phyloP scores from a whole-genome alignment of 805 yeast genomes.

The Lipomyces japonicus region DNA sequence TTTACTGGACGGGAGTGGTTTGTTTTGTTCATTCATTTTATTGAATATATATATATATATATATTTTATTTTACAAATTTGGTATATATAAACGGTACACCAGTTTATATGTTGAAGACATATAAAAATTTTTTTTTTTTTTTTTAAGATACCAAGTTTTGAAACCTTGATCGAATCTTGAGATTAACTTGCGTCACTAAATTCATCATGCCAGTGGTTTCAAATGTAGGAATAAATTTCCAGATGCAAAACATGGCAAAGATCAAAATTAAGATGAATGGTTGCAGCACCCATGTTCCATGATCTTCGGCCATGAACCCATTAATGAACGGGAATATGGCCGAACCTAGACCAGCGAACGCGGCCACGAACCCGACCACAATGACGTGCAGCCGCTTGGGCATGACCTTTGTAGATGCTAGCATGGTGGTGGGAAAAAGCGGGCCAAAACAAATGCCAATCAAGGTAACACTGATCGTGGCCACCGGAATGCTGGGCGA shows the following conservation, averaged over 20 bases:
- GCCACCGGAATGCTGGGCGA: slow-evolving; percentile 45
- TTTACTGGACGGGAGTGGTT: too few species aligned
- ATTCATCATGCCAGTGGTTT: too few species aligned
- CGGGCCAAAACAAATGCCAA: slow-evolving; percentile 66
- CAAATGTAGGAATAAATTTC: slow-evolving; percentile 19
- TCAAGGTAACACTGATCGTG: slow-evolving; percentile 46
- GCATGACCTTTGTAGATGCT: slow-evolving; percentile 59
- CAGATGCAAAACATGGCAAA: slow-evolving; percentile 14
- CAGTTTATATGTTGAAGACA: background rate
- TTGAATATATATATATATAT: background rate
- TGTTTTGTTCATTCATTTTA: too few species aligned
- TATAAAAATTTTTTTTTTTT: too few species aligned
- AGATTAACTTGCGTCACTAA: too few species aligned
- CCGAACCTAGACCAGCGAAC: slow-evolving; percentile 81
- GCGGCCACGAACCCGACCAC: slow-evolving; percentile 77
- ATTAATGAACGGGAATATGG: slow-evolving; percentile 61
- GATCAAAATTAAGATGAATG: slow-evolving; percentile 19
- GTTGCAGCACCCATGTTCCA: slow-evolving; percentile 25
- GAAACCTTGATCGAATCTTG: too few species aligned
- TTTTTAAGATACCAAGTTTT: too few species aligned
- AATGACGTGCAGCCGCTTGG: slow-evolving; percentile 54
- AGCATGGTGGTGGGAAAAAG: slow-evolving; percentile 69
- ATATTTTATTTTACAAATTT: background rate
- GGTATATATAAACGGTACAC: background rate
- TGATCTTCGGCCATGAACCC: slow-evolving; percentile 46